Evolutionary conservation across 78 protist species (phyloP), one percentile per base, ranked within the genome.

Genomic region (Mantamonas sphyraenae): DNA sequence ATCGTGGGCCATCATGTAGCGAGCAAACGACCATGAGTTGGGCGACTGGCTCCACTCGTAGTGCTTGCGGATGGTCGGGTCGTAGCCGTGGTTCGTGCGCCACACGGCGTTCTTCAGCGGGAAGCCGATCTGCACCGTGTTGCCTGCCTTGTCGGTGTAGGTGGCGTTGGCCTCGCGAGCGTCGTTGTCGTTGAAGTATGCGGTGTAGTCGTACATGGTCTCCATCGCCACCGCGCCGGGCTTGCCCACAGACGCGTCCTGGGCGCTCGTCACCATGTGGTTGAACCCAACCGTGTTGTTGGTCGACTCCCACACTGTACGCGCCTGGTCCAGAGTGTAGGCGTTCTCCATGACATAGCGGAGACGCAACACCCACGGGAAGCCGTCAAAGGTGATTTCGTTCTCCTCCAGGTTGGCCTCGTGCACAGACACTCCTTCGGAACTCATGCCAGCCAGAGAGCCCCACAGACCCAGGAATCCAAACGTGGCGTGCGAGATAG

Each of bases 31-130:
- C n/a, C 68, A 71, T 10, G 47, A 59, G 26, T 22, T 7, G 28
- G 86, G 81, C 0, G 51, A 2, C 1, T 47, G 30, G 53, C 42
- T 45, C 14, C 35, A 22, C n/a, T 37, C 31, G 55, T 65, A 71
- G 19, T 67, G 12, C 17, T 43, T 24, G 33, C 75, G 67, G 53
- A 81, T 74, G 17, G 34, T 26, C 26, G 62, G 59, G 45, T 81
- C 87, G 38, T 74, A 81, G 26, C 87, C 87, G 42, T 81, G 87
- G 28, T 81, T 81, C 30, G 87, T 81, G 64, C 87, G 76, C 38
- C 55, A 81, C 47, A 81, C 87, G 2, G 87, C 87, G 16, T 75
- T 45, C 2, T 53, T 38, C 9, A 74, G 45, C 33, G 86, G 86
- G 47, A 66, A 58, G 5, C 86, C 86, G 70, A 64, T 65, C 57